phyloP scores from a whole-genome alignment of 202 grass and related monocot species.

The Schoenoplectus tabernaemontani region DNA sequence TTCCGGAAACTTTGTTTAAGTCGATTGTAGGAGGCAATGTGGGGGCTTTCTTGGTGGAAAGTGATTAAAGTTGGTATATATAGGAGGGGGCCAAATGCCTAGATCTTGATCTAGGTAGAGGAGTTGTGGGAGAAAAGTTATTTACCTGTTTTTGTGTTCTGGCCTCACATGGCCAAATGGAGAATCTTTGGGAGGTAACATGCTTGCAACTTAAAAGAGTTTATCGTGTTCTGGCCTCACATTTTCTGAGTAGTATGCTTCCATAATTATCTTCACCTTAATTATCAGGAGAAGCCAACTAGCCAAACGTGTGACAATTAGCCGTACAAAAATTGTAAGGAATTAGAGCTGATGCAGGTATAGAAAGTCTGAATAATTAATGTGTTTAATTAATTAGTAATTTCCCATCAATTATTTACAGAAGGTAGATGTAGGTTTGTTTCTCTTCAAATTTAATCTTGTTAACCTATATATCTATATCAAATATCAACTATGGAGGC shows the following conservation, averaged over 20 bases:
- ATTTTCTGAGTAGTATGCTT: not conserved
- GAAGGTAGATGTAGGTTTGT: not conserved
- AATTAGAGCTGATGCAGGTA: not conserved
- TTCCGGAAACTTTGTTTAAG: not conserved
- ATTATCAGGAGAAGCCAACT: too few relatives aligned
- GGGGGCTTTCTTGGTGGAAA: conserved; percentile 31
- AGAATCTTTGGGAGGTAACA: conserved; percentile 23
- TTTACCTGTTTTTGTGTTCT: conserved; percentile 4
- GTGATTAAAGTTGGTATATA: conserved; percentile 31
- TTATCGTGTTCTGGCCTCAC: not conserved
- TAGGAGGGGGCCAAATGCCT: not conserved
- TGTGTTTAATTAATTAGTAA: not conserved
- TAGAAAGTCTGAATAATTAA: not conserved
- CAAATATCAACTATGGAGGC: too few relatives aligned
- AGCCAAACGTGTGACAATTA: not conserved
- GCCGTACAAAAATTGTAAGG: not conserved
- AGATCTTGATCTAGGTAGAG: conserved; percentile 9
- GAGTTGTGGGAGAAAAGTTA: conserved; percentile 11
- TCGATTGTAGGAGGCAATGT: conserved; percentile 14
- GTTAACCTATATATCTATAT: too few relatives aligned
- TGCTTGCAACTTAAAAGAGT: conserved; percentile 3
- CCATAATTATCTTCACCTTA: not conserved
- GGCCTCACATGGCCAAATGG: conserved; percentile 22
- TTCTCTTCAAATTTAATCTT: too few relatives aligned
- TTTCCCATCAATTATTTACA: not conserved